Evolutionary conservation across 2,329 filamentous ascomycete genomes (phyloP), one percentile per base, ranked within the genome.

Genomic region (Colletotrichum costaricense): DNA sequence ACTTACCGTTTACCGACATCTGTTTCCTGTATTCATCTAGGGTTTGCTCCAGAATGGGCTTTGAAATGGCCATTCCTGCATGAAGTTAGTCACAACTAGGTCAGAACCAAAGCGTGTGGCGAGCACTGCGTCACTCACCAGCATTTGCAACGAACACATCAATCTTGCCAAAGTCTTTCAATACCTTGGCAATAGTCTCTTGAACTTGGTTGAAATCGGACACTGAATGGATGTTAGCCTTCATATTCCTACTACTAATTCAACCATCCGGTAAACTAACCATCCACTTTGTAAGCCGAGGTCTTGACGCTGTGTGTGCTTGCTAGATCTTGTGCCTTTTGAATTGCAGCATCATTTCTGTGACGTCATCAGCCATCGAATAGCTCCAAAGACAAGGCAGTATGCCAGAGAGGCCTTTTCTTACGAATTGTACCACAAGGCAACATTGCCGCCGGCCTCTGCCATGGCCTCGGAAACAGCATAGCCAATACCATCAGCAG

Each of bases 41-140:
- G 0, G 84, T 86, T 74, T 87, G 85, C 63, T 91, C 88, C 1
- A 90, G 79, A 16, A 91, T 86, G 0, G 87, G 85, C 76, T 90
- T 89, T 0, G 86, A 88, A 35, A 87, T 88, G 5, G 85, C 85
- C 80, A 87, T 88, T 22, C 86, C 81, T 76, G 2, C 6, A 4
- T 14, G 30, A 3, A 22, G 1, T 57, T 6, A 57, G 54, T 59
- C 3, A 12, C 16, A n/a, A 22, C 0, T 14, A 0, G 19, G 14
- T 0, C 1, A 12, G 11, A 35, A 12, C 4, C 5, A 12, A 35
- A 35, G 33, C 11, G 9, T 35, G 11, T 35, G 33, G 3, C 3
- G 0, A 12, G 9, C 11, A 12, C 33, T 3, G 33, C 11, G 5
- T 35, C 11, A 56, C 63, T 33, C n/a, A 82, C 83, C 84, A 5